Evolutionary conservation across 768 basidiomycete genomes (phyloP).

Genomic region (Leucosporidium creatinivorum): DNA sequence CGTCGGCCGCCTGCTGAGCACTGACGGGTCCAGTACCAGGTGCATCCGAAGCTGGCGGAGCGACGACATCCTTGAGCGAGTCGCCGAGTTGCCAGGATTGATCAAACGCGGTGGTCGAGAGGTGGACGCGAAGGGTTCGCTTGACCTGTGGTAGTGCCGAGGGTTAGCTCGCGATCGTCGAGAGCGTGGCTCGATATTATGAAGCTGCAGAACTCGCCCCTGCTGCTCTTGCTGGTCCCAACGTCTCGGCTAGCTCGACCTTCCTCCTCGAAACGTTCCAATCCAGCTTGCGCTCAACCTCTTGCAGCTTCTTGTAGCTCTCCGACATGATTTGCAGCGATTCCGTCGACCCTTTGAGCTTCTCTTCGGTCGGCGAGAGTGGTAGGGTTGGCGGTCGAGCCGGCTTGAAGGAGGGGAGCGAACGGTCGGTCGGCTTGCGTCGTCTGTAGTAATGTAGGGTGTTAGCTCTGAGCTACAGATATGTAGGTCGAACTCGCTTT

Average conservation of each 20-base stretch:
- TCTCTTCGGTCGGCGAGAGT: neutral
- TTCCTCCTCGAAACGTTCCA: constrained; percentile 23
- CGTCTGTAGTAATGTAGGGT: constrained; percentile 2
- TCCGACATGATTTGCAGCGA: constrained; percentile 8
- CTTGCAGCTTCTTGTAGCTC: constrained; percentile 13
- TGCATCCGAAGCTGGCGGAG: neutral
- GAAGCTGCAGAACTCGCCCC: neutral
- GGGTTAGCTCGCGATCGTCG: neutral
- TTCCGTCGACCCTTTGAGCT: constrained; percentile 14
- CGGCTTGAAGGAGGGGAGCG: constrained; percentile 17
- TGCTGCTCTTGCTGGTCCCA: neutral
- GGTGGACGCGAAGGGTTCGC: constrained; percentile 20
- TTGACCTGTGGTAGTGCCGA: neutral
- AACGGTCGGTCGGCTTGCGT: constrained; percentile 24
- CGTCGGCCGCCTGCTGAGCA: neutral
- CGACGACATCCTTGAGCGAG: neutral
- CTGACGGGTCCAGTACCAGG: neutral
- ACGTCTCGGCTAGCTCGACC: constrained; percentile 17
- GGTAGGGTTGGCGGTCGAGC: neutral
- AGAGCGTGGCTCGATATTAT: neutral
- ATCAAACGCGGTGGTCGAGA: constrained; percentile 3
- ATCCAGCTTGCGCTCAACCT: constrained; percentile 26
- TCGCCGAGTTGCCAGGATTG: constrained; percentile 25
- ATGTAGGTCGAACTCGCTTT: no score
- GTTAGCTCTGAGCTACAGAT: no score